Evolutionary conservation across 2,329 filamentous ascomycete genomes (phyloP).

Genomic region (Aschersonia sp.): DNA sequence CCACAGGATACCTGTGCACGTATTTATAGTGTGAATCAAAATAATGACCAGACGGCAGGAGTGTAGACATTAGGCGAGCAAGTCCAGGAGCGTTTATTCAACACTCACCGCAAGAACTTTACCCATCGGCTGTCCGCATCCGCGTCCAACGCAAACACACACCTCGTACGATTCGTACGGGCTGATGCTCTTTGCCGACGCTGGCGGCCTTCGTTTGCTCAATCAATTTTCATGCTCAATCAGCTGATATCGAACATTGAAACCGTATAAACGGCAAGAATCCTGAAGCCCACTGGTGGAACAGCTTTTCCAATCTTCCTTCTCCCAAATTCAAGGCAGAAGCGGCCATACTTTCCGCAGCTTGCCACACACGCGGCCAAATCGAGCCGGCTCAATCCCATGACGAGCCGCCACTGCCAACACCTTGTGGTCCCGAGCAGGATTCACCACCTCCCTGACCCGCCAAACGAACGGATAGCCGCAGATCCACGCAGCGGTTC

Average conservation of each 20-base stretch:
- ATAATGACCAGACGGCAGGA: too few species aligned
- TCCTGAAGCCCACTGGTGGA: neutral
- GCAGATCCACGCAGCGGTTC: constrained; percentile 17
- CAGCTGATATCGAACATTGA: neutral
- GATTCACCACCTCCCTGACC: constrained; percentile 29
- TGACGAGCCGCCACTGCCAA: constrained; percentile 22
- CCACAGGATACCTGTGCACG: too few species aligned
- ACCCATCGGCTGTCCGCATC: too few species aligned
- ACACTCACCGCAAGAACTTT: too few species aligned
- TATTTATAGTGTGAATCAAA: too few species aligned
- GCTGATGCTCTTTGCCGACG: too few species aligned
- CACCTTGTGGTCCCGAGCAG: constrained; percentile 20
- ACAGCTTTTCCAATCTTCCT: neutral
- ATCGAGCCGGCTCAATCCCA: constrained; percentile 16
- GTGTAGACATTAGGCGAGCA: too few species aligned
- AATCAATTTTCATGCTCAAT: too few species aligned
- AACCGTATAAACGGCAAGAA: neutral
- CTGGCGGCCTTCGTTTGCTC: too few species aligned
- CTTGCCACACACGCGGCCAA: constrained; percentile 13
- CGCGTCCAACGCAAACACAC: too few species aligned
- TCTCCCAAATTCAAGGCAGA: constrained; percentile 10
- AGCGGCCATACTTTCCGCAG: constrained; percentile 20
- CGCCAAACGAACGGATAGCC: constrained; percentile 7
- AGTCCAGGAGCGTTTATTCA: too few species aligned
- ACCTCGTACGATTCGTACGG: too few species aligned